phyloP scores from a whole-genome alignment of 805 yeast species.

The Saturnispora sanitii region DNA sequence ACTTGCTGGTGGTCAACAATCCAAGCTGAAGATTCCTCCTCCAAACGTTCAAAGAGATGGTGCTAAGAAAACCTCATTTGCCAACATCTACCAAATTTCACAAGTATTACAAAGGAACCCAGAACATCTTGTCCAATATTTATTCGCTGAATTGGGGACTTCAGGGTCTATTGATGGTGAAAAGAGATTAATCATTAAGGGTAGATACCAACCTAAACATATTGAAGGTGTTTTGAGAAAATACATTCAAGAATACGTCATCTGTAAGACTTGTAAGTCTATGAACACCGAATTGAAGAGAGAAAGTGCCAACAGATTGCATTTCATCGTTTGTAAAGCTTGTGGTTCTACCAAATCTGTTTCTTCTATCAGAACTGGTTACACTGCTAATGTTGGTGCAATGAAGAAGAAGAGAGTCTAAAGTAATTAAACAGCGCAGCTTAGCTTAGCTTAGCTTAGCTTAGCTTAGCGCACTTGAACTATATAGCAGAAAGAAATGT shows the following conservation, averaged over 20 bases:
- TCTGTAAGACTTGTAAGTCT: slow-evolving; percentile 98
- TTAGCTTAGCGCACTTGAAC: too few relatives aligned
- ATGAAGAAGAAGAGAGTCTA: slow-evolving; percentile 49
- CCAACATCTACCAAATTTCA: slow-evolving; percentile 91
- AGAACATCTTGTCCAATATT: slow-evolving; percentile 91
- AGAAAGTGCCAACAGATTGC: slow-evolving; percentile 92
- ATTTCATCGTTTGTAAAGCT: slow-evolving; percentile 93
- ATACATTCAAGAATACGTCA: slow-evolving; percentile 93
- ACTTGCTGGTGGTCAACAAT: slow-evolving; percentile 91
- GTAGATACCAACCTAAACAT: slow-evolving; percentile 96
- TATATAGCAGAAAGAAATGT: too few relatives aligned
- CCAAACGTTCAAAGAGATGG: slow-evolving; percentile 97
- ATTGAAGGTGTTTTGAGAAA: slow-evolving; percentile 94
- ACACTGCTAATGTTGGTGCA: slow-evolving; percentile 89
- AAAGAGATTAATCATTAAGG: slow-evolving; percentile 92
- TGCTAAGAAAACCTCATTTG: slow-evolving; percentile 88
- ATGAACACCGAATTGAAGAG: slow-evolving; percentile 93
- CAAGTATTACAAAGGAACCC: slow-evolving; percentile 92
- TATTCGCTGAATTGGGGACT: slow-evolving; percentile 98
- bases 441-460: too few relatives aligned
- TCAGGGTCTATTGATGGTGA: slow-evolving; percentile 98
- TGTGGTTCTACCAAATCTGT: slow-evolving; percentile 98
- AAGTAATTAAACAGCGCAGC: too few relatives aligned
- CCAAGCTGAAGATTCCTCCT: slow-evolving; percentile 94
- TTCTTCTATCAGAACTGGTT: slow-evolving; percentile 96